These are phyloP conservation scores for Candida sojae DNA, from an alignment of 1,139 yeast species.

Conservation along the genomic window DNA sequence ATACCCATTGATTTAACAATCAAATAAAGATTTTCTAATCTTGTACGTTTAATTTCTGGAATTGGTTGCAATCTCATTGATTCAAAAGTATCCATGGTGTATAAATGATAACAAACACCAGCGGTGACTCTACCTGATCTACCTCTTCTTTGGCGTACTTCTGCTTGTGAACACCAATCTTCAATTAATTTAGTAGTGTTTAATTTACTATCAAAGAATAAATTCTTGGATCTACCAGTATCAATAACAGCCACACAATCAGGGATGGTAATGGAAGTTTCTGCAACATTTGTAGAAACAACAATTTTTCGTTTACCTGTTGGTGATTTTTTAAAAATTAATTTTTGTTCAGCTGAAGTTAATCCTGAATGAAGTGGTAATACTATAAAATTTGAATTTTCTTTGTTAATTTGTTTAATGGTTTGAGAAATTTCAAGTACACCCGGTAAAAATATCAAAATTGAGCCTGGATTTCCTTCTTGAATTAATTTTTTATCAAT, in stretches of 20 bases:
- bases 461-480: constrained; percentile 62
- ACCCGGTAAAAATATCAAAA: constrained; percentile 87
- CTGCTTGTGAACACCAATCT: constrained; percentile 88
- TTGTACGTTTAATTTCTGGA: constrained; percentile 85
- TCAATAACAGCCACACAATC: constrained; percentile 94
- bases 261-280: constrained; percentile 87
- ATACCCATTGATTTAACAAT: constrained; percentile 90
- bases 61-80: constrained; percentile 71
- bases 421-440: constrained; percentile 76
- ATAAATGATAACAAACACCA: constrained; percentile 82
- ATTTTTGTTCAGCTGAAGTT: constrained; percentile 77
- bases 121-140: constrained; percentile 95
- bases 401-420: constrained; percentile 25
- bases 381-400: constrained; percentile 36
- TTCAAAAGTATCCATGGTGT: constrained; percentile 60
- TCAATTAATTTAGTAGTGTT: constrained; percentile 76
- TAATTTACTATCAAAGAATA: constrained; percentile 65
- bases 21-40: constrained; percentile 79
- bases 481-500: constrained; percentile 49
- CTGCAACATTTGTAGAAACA: constrained; percentile 89
- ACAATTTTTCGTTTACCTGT: constrained; percentile 68
- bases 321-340: constrained; percentile 62
- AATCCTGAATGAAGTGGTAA: constrained; percentile 89
- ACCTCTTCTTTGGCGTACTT: constrained; percentile 91
- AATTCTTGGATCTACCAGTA: constrained; percentile 79